These are phyloP conservation scores for Scutellaria baicalensis DNA, from an alignment of 257 asterid species.

Conservation along the genomic window DNA sequence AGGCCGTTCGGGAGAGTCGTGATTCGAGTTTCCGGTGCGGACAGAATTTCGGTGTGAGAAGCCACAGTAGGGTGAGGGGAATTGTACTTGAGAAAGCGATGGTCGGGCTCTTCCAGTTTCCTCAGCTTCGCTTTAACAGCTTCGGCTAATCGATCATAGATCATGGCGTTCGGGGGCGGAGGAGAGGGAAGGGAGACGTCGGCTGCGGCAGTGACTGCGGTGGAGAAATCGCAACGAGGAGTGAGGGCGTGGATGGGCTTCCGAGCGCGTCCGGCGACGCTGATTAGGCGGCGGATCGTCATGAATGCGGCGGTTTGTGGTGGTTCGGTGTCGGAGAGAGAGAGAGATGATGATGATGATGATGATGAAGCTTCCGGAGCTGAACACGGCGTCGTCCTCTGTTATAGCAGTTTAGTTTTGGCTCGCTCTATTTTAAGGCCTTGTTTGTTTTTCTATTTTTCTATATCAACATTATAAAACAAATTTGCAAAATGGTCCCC, in stretches of 20 bases:
- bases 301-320: constrained; percentile 24
- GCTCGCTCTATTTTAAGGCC: background rate
- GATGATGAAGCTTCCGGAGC: background rate
- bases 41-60: constrained; percentile 59
- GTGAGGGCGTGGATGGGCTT: constrained; percentile 11
- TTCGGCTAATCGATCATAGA: constrained; percentile 84
- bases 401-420: background rate
- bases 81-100: constrained; percentile 46
- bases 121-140: constrained; percentile 45
- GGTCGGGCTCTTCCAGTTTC: constrained; percentile 50
- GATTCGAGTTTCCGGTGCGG: constrained; percentile 59
- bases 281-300: constrained; percentile 68
- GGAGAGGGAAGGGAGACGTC: constrained; percentile 40
- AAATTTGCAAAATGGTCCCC: no score
- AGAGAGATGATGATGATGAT: no score
- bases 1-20: constrained; percentile 80
- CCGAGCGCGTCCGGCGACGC: constrained; percentile 36
- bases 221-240: constrained; percentile 25
- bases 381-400: constrained; percentile 18
- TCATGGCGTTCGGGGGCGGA: constrained; percentile 57
- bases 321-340: constrained; percentile 19
- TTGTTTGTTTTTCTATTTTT: background rate
- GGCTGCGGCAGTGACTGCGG: constrained; percentile 31
- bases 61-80: constrained; percentile 47
- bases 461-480: no score